A percentile compares a stretch with the other conserved stretches of the same genome.
Conservation (phyloP, 768 basidiomycete genomes). For the Termitomyces sp. region DNA sequence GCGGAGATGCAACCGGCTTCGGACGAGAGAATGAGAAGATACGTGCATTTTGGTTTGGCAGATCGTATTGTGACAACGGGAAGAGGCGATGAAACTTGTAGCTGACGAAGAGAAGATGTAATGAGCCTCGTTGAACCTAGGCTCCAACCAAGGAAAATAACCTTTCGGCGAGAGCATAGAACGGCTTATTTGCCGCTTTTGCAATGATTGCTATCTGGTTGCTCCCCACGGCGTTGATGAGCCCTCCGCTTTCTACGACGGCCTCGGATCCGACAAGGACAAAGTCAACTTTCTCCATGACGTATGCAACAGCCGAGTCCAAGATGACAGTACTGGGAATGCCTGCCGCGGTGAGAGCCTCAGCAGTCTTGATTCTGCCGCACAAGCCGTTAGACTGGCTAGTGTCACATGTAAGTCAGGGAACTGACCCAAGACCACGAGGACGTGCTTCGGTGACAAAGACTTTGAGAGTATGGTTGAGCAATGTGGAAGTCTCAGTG, state of each 20-base stretch:
- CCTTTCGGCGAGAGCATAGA: conserved; percentile 95
- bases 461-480: conserved; percentile 35
- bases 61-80: conserved; percentile 86
- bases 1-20: conserved; percentile 19
- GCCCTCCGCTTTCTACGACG: conserved; percentile 92
- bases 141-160: conserved; percentile 18
- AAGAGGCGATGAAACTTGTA: conserved; percentile 98
- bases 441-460: conserved; percentile 97
- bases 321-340: conserved; percentile 93
- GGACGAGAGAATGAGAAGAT: conserved; percentile 65
- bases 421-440: conserved; percentile 74
- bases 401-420: conserved; percentile 11
- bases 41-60: conserved; percentile 73
- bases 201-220: conserved; percentile 97
- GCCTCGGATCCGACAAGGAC: conserved; percentile 97
- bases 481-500: conserved; percentile 4
- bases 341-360: conserved; percentile 79
- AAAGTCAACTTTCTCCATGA: conserved; percentile 95
- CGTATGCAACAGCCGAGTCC: conserved; percentile 94
- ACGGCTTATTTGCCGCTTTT: conserved; percentile 89
- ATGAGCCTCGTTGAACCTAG: conserved; percentile 16
- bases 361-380: conserved; percentile 82
- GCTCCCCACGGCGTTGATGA: conserved; percentile 90
- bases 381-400: conserved; percentile 6
- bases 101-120: conserved; percentile 32